phyloP scores from a whole-genome alignment of 192 early-diverging fungal genomes.

The Gonapodya sp. region DNA sequence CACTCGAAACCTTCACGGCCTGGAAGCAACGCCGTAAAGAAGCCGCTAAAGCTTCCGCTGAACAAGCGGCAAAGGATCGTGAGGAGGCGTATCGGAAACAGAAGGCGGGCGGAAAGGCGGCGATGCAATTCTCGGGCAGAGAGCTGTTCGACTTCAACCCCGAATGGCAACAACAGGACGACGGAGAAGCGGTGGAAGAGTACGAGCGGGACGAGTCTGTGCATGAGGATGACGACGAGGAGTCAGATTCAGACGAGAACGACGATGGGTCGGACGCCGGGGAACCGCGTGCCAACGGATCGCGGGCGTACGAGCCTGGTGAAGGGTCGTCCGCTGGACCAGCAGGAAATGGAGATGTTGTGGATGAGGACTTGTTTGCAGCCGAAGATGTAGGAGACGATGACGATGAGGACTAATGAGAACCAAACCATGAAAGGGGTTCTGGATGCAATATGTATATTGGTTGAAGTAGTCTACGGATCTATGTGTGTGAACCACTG shows the following conservation, averaged over 20 bases:
- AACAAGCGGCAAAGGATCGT: constrained; percentile 49
- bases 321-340: constrained; percentile 14
- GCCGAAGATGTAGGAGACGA: constrained; percentile 79
- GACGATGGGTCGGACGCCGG: constrained; percentile 28
- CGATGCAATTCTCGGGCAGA: constrained; percentile 81
- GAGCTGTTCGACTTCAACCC: constrained; percentile 98
- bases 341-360: constrained; percentile 22
- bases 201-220: constrained; percentile 60
- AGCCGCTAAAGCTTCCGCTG: constrained; percentile 36
- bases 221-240: constrained; percentile 44
- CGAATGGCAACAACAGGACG: constrained; percentile 60
- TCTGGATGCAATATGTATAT: too few relatives aligned
- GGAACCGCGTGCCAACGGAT: constrained; percentile 22
- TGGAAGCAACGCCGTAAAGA: constrained; percentile 84
- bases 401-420: constrained; percentile 47
- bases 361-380: constrained; percentile 71
- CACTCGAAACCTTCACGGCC: constrained; percentile 74
- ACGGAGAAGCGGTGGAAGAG: constrained; percentile 71
- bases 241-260: neutral
- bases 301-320: constrained; percentile 12
- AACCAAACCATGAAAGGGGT: neutral
- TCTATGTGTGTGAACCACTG: neutral
- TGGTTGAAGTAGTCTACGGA: neutral
- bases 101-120: constrained; percentile 78
- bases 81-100: constrained; percentile 28